Percentiles rank a stretch among this genome's conserved stretches.
Evolutionary conservation across 176 grass and related monocot species (phyloP).

Genomic region (Leersia perrieri): DNA sequence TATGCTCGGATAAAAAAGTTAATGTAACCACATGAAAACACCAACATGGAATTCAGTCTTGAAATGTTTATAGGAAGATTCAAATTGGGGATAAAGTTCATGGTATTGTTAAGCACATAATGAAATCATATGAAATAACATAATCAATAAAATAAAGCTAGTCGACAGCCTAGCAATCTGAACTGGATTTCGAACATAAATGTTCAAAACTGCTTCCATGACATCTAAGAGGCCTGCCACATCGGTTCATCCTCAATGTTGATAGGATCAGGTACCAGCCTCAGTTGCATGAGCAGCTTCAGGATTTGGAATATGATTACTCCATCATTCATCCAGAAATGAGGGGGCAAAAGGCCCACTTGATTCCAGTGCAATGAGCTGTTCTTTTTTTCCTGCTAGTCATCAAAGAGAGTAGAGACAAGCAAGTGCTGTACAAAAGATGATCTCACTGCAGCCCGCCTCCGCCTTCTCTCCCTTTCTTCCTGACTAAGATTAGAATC

Average conservation of each 20-base stretch:
- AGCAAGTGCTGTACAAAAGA: constrained; percentile 48
- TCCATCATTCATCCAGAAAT: constrained; percentile 32
- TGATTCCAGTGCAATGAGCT: background rate
- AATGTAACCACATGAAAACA: background rate
- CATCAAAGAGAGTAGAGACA: constrained; percentile 42
- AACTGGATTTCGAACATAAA: constrained; percentile 14
- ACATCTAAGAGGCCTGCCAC: background rate
- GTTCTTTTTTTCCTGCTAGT: constrained; percentile 21
- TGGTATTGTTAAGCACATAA: background rate
- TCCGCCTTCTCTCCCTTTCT: constrained; percentile 48
- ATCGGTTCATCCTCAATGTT: background rate
- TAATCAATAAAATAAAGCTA: background rate
- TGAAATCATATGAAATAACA: background rate
- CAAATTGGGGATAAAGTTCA: background rate
- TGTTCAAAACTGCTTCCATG: constrained; percentile 12
- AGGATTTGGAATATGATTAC: background rate
- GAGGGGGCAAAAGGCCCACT: constrained; percentile 25
- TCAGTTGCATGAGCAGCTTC: constrained; percentile 6
- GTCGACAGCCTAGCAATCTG: background rate
- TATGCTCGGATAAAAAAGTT: background rate
- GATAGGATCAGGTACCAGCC: background rate
- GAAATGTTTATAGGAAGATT: constrained; percentile 1
- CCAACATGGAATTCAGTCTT: background rate
- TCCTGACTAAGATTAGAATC: constrained; percentile 50
- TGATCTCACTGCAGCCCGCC: constrained; percentile 30